Base-by-base conservation (phyloP, 2,329 filamentous ascomycete species). In the Pyrenophora teres region DNA sequence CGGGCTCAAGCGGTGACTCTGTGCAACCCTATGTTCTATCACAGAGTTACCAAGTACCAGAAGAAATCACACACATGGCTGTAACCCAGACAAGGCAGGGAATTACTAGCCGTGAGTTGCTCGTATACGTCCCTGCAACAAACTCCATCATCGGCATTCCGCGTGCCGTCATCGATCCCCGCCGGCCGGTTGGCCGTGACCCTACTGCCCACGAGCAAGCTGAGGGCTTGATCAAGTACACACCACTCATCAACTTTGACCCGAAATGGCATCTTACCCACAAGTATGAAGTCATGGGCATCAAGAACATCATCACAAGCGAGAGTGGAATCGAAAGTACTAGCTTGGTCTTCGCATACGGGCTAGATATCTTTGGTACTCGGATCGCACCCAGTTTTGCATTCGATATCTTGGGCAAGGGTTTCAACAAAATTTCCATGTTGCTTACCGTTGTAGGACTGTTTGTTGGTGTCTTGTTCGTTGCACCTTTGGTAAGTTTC, bases 51-150 rank as follows among this genome's bases (percentile, higher is more conserved):
- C 80, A 96, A 57, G 83, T 97, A 55, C 85, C 88, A 0, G 86
- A 90, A 52, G 83, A 88, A n/a, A 86, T 97, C 54, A 85, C 85
- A 13, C 83, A 87, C 44, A 85, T 99, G 69, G 82, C 89, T 0
- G 90, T 96, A 13, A 94, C 92, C 0, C 87, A 92, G 69, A 99
- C 94, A 0, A 83, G 88, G 23, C 94, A 99, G 77, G 94, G 94
- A 25, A 96, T 99, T 67, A 89, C 90, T 1, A 88, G 86, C 36
- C 87, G 91, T 13, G 87, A 93, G 61, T 79, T 99, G 2, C 81
- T 99, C 10, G 91, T 88, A 39, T 89, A 89, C 33, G 80, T 96
- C 2, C 85, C 91, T 0, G 81, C 86, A 27, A 82, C 86, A 1
- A 87, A 89, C 67, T 82, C 88, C 32, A 85, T 99, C 48, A 79